These are phyloP conservation scores for Calonectria multiphialidica DNA, from an alignment of 2,329 filamentous ascomycete species.

Conservation along the genomic window DNA sequence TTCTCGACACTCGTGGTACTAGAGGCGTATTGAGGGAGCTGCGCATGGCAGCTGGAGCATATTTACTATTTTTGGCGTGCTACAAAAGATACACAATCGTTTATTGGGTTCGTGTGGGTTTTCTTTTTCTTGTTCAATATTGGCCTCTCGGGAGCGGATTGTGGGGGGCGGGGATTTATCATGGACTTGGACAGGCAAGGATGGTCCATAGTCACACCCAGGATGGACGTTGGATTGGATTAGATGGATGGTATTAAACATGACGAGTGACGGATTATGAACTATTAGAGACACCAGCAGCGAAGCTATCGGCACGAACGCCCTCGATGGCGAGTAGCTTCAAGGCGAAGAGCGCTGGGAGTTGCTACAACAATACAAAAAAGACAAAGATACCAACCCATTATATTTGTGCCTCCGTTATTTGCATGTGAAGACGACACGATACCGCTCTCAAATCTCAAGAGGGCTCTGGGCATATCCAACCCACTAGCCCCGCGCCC, in stretches of 20 bases:
- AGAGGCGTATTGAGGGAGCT: constrained; percentile 24
- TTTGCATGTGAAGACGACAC: neutral
- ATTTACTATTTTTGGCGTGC: neutral
- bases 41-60: constrained; percentile 13
- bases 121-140: constrained; percentile 15
- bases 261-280: constrained; percentile 31
- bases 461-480: neutral
- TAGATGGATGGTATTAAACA: constrained; percentile 12
- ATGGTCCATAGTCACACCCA: neutral
- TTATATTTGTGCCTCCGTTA: neutral
- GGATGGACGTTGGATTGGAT: constrained; percentile 1
- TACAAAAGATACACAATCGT: constrained; percentile 24
- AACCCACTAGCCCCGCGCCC: neutral
- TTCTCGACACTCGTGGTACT: constrained; percentile 15
- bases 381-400: constrained; percentile 11
- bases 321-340: constrained; percentile 16
- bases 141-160: neutral
- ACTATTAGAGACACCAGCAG: constrained; percentile 25
- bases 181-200: neutral
- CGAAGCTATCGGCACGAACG: constrained; percentile 23
- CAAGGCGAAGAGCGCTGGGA: constrained; percentile 16
- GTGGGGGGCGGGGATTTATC: neutral
- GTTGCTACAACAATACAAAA: constrained; percentile 19
- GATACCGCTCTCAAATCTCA: neutral
- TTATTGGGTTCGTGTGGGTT: constrained; percentile 2